Evolutionary conservation across 495 filamentous ascomycete species (phyloP), one percentile per base, ranked within the genome.

Genomic region (Parathielavia hyrcaniae): DNA sequence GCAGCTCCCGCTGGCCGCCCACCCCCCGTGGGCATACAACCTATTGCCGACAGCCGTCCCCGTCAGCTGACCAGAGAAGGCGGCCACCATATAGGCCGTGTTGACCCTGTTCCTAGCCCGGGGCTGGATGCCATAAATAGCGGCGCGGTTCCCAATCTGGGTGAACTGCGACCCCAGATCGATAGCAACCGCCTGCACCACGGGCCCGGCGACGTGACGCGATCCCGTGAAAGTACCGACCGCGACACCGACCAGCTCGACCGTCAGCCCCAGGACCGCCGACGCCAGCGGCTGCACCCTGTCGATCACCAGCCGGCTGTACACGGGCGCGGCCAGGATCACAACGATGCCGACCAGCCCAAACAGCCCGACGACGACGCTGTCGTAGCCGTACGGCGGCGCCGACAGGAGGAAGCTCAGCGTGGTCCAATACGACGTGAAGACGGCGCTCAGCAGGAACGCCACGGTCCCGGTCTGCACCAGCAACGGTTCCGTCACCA

Each of bases 21-120:
- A 92, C 0, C 89, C 89, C 0, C 79, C 79, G 20, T 75, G 59
- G 10, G 86, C 83, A 69, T 88, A 92, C 5, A 91, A 65, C 32
- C 78, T 70, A 63, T 88, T 89, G 0, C 88, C 89, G 9, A 82
- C 85, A 5, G 84, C 76, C 1, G 89, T 92, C 0, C 89, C 89
- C 58, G 82, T 82, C 20, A 95, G 69, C 73, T 93, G 89, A 0
- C 89, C 89, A 45, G 78, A 80, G 66, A 91, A 93, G 1, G 79
- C 79, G 12, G 76, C 75, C 4, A 91, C 76, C 89, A 92, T 92
- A 64, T 88, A 95, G 4, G 83, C 85, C 2, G 90, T 93, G 64
- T 95, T 95, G 22, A 91, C 77, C 0, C 90, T 67, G 67, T 91
- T 93, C 22, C 86, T 70, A 3, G 83, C 85, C 59, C 84, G 83